These are phyloP conservation scores for Boechera divaricarpa DNA, from an alignment of 345 rosid genomes.

Conservation along the genomic window DNA sequence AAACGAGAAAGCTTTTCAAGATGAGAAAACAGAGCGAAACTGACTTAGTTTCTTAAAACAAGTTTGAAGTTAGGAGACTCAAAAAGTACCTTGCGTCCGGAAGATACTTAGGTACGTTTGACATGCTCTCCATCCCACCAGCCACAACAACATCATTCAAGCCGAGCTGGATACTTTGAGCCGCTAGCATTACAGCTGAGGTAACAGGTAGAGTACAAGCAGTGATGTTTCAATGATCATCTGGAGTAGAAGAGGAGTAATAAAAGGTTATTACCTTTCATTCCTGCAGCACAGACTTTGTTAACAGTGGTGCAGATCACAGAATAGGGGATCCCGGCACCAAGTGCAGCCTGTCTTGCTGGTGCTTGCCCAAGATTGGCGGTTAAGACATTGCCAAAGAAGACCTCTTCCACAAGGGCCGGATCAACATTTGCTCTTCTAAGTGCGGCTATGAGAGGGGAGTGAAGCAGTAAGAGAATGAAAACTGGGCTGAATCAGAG, in stretches of 20 bases:
- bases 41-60: neutral
- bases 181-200: slow-evolving; percentile 85
- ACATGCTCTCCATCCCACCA: slow-evolving; percentile 99
- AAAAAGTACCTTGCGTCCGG: slow-evolving; percentile 76
- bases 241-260: neutral
- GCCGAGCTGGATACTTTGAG: slow-evolving; percentile 82
- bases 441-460: slow-evolving; percentile 67
- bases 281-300: slow-evolving; percentile 95
- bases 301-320: slow-evolving; percentile 89
- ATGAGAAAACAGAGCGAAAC: slow-evolving; percentile 9
- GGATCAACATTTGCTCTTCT: slow-evolving; percentile 82
- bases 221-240: slow-evolving; percentile 14
- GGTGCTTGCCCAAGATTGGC: slow-evolving; percentile 99
- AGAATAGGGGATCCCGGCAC: slow-evolving; percentile 88
- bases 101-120: slow-evolving; percentile 89
- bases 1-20: neutral
- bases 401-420: slow-evolving; percentile 88
- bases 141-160: slow-evolving; percentile 86
- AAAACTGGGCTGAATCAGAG: neutral
- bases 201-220: slow-evolving; percentile 4
- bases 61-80: neutral
- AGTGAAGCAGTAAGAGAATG: slow-evolving; percentile 21
- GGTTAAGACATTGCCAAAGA: slow-evolving; percentile 91
- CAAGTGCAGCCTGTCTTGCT: slow-evolving; percentile 97
- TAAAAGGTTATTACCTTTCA: slow-evolving; percentile 64